A percentile compares a stretch with the other conserved stretches of the same genome.
Evolutionary conservation across 768 basidiomycete genomes (phyloP).

Genomic region (Roridomyces roridus): DNA sequence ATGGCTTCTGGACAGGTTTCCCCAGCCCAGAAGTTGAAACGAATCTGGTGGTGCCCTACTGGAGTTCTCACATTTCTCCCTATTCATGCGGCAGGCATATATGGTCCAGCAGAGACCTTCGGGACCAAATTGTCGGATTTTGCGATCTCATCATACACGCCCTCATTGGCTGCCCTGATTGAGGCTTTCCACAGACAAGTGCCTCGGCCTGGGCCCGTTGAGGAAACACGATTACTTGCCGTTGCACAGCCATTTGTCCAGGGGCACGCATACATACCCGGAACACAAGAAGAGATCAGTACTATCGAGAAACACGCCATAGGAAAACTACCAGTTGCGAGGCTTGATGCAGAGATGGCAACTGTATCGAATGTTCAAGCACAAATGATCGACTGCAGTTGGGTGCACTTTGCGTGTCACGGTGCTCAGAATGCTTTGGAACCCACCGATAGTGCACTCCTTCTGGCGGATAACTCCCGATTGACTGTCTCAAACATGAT

Average conservation of each 20-base stretch:
- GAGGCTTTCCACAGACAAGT: background rate
- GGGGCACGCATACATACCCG: background rate
- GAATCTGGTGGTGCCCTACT: background rate
- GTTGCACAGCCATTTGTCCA: background rate
- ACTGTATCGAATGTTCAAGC: conserved; percentile 13
- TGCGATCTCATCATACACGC: background rate
- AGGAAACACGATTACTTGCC: background rate
- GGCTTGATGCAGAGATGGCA: background rate
- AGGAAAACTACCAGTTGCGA: background rate
- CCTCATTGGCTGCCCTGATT: background rate
- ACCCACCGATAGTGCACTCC: conserved; percentile 22
- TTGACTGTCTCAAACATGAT: conserved; percentile 6
- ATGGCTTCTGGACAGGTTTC: background rate
- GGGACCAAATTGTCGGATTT: background rate
- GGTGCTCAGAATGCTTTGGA: conserved; percentile 26
- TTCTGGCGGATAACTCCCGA: conserved; percentile 7
- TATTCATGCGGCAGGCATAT: background rate
- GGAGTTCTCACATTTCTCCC: background rate
- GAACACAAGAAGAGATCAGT: background rate
- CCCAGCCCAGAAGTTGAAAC: background rate
- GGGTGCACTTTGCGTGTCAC: conserved; percentile 35
- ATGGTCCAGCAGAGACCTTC: background rate
- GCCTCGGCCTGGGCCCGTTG: background rate
- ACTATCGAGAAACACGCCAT: background rate
- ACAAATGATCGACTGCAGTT: background rate